Percentiles rank a stretch among this genome's conserved stretches.
Conservation (phyloP, 2,329 filamentous ascomycete species). For the Phaeosphaeriaceae sp. region DNA sequence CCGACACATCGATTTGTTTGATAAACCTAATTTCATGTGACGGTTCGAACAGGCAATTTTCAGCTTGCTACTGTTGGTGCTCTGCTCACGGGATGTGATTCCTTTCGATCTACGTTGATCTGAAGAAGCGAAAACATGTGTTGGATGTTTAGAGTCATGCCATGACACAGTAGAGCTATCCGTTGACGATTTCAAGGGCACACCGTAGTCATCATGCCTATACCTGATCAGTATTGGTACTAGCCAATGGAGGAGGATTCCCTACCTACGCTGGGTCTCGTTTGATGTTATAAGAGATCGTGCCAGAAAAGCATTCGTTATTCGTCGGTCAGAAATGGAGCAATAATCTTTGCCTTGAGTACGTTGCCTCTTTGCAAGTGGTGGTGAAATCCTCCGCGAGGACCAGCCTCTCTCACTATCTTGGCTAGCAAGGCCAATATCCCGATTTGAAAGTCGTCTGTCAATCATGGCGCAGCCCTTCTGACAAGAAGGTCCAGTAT, state of each 20-base stretch:
- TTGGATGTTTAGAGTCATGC: neutral
- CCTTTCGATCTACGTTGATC: neutral
- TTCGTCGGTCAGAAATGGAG: neutral
- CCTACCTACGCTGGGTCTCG: slow-evolving; percentile 13
- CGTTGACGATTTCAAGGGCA: neutral
- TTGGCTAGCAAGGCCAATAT: neutral
- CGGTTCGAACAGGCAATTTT: no score
- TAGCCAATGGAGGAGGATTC: neutral
- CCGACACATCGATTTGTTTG: slow-evolving; percentile 29
- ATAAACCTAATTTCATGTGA: slow-evolving; percentile 5
- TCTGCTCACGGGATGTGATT: neutral
- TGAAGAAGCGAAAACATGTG: neutral
- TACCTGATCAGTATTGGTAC: neutral
- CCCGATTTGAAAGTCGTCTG: neutral
- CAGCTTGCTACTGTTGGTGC: slow-evolving; percentile 1
- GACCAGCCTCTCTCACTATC: slow-evolving; percentile 1
- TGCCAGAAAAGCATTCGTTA: neutral
- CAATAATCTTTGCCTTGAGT: neutral
- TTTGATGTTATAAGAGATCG: neutral
- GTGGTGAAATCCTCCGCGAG: slow-evolving; percentile 28
- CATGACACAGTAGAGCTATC: neutral
- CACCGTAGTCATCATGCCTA: neutral
- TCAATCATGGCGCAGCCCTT: neutral
- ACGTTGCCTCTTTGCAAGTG: slow-evolving; percentile 30
- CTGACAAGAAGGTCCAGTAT: neutral